Evolutionary conservation across 2,329 filamentous ascomycete genomes (phyloP), one percentile per base, ranked within the genome.

Genomic region (Monascus ruber): DNA sequence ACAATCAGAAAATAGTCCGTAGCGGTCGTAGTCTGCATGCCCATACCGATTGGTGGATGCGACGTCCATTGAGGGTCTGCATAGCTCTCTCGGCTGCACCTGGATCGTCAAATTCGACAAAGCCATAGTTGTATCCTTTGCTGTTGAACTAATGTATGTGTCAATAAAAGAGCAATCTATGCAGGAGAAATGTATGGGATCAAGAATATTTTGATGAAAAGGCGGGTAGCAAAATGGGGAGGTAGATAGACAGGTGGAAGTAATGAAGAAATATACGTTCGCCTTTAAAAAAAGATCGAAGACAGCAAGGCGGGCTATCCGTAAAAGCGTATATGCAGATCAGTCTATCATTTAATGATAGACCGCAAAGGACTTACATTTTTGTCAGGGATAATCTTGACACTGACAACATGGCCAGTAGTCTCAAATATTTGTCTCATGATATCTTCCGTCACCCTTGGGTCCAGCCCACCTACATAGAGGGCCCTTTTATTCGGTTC

Each of bases 321-420:
- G 17, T 17, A 17, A 17, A 17, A 17, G 17, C 17, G 17, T 3
- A 35, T 29, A 27, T 34, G 7, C 11, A 11, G n/a, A 6, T 24
- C 24, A 8, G 17, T 24, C 33, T 34, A 31, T 37, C 35, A 38
- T 26, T 31, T n/a, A 36, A 36, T 32, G 36, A 41, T 34, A 17
- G 29, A 36, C 25, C 24, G 41, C 42, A 35, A 29, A 33, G 42
- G 37, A 79, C 86, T 76, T 70, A 94, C 88, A 68, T 95, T 98
- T 76, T 98, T 98, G 73, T 98, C 91, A 38, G 91, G 91, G 62
- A 98, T 98, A 59, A 98, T 95, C 74, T 98, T 98, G 61, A 98
- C 91, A 59, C 86, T 95, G 68, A 94, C 83, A 48, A 98, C 91
- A 67, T 98, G 91, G 41, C 91, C 91, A 43, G 88, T 95, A 5